Percentiles rank a stretch among this genome's conserved stretches.
phyloP scores from a whole-genome alignment of 1,284 basidiomycete species.

The Naganishia liquefaciens region DNA sequence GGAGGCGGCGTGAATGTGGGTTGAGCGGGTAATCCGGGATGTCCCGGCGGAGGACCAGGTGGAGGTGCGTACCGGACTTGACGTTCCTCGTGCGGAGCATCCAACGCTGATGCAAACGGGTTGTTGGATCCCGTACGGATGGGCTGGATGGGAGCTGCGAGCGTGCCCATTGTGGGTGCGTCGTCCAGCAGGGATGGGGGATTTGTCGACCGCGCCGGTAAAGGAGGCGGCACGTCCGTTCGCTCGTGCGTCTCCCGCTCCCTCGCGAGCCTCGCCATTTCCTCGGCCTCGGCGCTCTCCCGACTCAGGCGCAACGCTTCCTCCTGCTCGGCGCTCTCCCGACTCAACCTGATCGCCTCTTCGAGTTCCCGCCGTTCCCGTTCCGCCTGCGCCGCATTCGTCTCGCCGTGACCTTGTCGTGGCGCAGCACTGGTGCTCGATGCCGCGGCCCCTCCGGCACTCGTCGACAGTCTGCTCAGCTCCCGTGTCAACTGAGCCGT shows the following conservation, averaged over 20 bases:
- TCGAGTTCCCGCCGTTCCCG: slow-evolving; percentile 27
- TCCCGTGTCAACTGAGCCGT: slow-evolving; percentile 26
- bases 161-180: not conserved
- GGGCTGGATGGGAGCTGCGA: slow-evolving; percentile 17
- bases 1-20: slow-evolving; percentile 59
- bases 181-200: not conserved
- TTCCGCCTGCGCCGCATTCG: not conserved
- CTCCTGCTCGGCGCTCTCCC: slow-evolving; percentile 27
- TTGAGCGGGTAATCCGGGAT: not conserved
- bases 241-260: not conserved
- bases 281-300: slow-evolving; percentile 17
- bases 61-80: slow-evolving; percentile 17
- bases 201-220: slow-evolving; percentile 8
- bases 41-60: not conserved
- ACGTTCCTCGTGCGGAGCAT: not conserved
- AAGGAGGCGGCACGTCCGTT: not conserved
- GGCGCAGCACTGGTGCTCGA: too few relatives aligned
- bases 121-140: slow-evolving; percentile 29
- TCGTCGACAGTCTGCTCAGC: slow-evolving; percentile 9
- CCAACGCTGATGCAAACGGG: slow-evolving; percentile 23
- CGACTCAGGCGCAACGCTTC: slow-evolving; percentile 14
- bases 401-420: not conserved
- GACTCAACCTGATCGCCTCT: slow-evolving; percentile 20
- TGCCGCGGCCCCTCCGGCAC: not conserved
- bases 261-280: not conserved